Evolutionary conservation across 2,329 filamentous ascomycete species (phyloP).

Genomic region (Coniella lustricola): DNA sequence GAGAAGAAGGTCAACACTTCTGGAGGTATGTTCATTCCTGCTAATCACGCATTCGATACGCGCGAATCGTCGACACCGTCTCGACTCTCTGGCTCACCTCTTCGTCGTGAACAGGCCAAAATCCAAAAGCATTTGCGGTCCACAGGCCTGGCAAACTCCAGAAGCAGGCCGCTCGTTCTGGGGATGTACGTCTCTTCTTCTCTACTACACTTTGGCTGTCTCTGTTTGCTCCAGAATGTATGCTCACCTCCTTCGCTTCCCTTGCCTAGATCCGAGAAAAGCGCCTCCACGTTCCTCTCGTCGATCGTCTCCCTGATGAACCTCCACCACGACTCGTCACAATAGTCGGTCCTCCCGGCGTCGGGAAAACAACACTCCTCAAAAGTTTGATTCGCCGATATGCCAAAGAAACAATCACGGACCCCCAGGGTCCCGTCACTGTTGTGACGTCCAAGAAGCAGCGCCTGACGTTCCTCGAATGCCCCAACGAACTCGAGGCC

Average conservation of each 20-base stretch:
- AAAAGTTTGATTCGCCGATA: slow-evolving; percentile 93
- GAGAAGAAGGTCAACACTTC: slow-evolving; percentile 66
- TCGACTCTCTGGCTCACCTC: slow-evolving; percentile 18
- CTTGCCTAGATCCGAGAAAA: slow-evolving; percentile 66
- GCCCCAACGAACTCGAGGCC: slow-evolving; percentile 88
- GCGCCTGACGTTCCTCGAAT: slow-evolving; percentile 91
- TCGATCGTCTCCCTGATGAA: slow-evolving; percentile 93
- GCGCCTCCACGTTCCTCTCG: slow-evolving; percentile 88
- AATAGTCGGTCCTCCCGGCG: slow-evolving; percentile 90
- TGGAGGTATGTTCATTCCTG: slow-evolving; percentile 38
- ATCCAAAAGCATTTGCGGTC: slow-evolving; percentile 87
- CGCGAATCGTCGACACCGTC: no score
- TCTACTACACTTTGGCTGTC: background rate
- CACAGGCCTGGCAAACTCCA: slow-evolving; percentile 74
- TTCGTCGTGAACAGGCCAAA: slow-evolving; percentile 47
- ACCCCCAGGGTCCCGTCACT: slow-evolving; percentile 86
- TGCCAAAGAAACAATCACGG: slow-evolving; percentile 87
- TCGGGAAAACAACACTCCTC: slow-evolving; percentile 90
- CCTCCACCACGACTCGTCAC: slow-evolving; percentile 87
- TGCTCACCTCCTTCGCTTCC: no score
- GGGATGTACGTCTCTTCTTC: slow-evolving; percentile 49
- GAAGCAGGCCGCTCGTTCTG: slow-evolving; percentile 64
- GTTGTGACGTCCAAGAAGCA: slow-evolving; percentile 95
- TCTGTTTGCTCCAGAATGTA: background rate
- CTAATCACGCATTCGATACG: background rate